Percentiles rank a stretch among this genome's conserved stretches.
Conservation (phyloP, 2,329 filamentous ascomycete species). For the Colletotrichum sidae region DNA sequence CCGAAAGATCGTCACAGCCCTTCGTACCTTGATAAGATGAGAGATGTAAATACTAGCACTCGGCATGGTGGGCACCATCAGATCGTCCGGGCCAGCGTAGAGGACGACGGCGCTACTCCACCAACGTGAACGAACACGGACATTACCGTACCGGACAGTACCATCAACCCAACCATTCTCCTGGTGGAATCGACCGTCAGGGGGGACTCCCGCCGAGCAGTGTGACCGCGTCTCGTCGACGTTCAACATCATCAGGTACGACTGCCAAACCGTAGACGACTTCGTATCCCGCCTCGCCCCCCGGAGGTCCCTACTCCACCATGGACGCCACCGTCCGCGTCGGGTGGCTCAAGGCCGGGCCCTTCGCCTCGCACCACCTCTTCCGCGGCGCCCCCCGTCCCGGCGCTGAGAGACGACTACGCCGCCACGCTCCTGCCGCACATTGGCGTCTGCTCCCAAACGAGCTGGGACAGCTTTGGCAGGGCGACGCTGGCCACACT, state of each 20-base stretch:
- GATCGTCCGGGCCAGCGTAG: no score
- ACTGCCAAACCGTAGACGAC: background rate
- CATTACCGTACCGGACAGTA: no score
- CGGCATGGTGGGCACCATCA: no score
- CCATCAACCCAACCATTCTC: background rate
- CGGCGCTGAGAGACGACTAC: background rate
- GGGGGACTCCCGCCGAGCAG: background rate
- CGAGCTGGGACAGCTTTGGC: background rate
- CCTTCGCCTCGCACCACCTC: conserved; percentile 3
- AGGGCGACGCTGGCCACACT: background rate
- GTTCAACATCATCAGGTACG: background rate
- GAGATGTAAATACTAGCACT: no score
- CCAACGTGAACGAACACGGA: no score
- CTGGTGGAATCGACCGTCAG: conserved; percentile 9
- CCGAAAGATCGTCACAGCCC: no score
- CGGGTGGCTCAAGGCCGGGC: conserved; percentile 7
- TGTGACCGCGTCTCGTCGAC: rapidly evolving
- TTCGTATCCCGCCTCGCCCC: background rate
- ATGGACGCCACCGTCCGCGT: background rate
- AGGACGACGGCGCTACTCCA: no score
- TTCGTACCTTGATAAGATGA: no score
- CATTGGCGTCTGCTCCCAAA: conserved; percentile 7
- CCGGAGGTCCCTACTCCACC: background rate
- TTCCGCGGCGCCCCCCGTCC: background rate
- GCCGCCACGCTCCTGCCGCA: conserved; percentile 3